These are phyloP conservation scores for Aspergillus sergii DNA, from an alignment of 2,329 filamentous ascomycete genomes.

Conservation along the genomic window DNA sequence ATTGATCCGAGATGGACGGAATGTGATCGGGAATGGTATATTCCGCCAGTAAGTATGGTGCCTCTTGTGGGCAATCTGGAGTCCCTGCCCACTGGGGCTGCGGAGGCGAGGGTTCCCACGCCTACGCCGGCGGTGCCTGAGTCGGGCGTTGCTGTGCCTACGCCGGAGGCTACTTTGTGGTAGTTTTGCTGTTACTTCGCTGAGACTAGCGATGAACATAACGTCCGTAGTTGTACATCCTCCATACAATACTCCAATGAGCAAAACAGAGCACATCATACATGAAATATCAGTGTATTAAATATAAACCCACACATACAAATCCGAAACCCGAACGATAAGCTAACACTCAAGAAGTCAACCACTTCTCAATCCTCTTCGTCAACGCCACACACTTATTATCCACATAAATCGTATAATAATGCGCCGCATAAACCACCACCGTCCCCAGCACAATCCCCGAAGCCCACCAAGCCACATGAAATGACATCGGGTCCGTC, in stretches of 20 bases:
- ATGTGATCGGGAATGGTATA: slow-evolving; percentile 25
- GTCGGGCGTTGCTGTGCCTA: neutral
- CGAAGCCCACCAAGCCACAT: slow-evolving; percentile 21
- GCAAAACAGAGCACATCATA: no score
- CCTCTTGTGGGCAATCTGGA: slow-evolving; percentile 3
- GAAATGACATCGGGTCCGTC: slow-evolving; percentile 14
- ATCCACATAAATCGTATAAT: slow-evolving; percentile 26
- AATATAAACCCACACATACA: no score
- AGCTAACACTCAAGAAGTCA: neutral
- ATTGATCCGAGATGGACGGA: slow-evolving; percentile 23
- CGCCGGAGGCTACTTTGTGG: neutral
- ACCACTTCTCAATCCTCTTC: slow-evolving; percentile 22
- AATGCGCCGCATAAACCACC: slow-evolving; percentile 15
- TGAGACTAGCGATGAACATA: no score
- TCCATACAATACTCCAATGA: no score
- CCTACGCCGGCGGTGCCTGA: neutral
- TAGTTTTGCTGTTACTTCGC: neutral
- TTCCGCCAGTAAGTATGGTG: slow-evolving; percentile 26
- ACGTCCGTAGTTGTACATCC: no score
- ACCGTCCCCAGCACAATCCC: slow-evolving; percentile 17
- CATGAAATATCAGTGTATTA: no score
- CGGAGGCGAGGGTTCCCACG: neutral
- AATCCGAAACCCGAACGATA: no score
- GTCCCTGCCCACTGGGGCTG: neutral
- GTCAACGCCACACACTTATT: slow-evolving; percentile 21